Base-by-base conservation (phyloP, 768 basidiomycete genomes). In the Amanita rubescens region DNA sequence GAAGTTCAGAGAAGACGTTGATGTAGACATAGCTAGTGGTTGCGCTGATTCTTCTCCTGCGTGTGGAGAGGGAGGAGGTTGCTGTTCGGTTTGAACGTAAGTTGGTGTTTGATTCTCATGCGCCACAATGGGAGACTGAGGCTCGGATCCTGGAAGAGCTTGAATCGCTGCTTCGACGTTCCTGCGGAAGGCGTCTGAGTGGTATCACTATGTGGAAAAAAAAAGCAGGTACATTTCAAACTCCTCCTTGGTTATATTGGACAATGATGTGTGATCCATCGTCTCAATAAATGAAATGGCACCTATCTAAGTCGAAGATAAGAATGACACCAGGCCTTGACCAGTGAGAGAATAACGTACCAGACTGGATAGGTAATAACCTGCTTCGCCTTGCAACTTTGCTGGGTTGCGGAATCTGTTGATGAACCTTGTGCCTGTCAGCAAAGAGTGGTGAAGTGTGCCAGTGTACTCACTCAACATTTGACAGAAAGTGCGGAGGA, bases 251-350 rank as follows among this genome's bases (percentile, higher is more conserved):
- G 89, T 82, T 57, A 98, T 97, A 60, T 90, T 86, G n/a, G 93
- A 95, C 39, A 99, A 71, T 7, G 90, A 89, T 0, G 92, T 87
- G 55, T 94, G 90, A 65, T 98, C 96, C 91, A 99, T 94, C 0
- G 93, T 90, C 69, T 99, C 96, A 57, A 99, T 94, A 66, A 97
- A 99, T 1, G 91, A 90, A 33, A 98, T 90, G 2, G 96, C 93
- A 3, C 93, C 96, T 81, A 88, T 94, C 93, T 97, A 57, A 7
- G 4, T 6, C 27, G 17, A 6, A 39, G 50, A 32, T 10, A 22
- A 51, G 47, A 41, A 39, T 24, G 9, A 17, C 12, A 49, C 10
- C 3, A 56, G 17, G 7, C 3, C 27, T 6, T 9, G 8, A 25
- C 11, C 15, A 17, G 8, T n/a, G n/a, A 7, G 20, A 3, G 22